A percentile compares a stretch with the other conserved stretches of the same genome.
These are phyloP conservation scores for Neofusicoccum cordaticola DNA, from an alignment of 2,329 filamentous ascomycete species.

Conservation along the genomic window DNA sequence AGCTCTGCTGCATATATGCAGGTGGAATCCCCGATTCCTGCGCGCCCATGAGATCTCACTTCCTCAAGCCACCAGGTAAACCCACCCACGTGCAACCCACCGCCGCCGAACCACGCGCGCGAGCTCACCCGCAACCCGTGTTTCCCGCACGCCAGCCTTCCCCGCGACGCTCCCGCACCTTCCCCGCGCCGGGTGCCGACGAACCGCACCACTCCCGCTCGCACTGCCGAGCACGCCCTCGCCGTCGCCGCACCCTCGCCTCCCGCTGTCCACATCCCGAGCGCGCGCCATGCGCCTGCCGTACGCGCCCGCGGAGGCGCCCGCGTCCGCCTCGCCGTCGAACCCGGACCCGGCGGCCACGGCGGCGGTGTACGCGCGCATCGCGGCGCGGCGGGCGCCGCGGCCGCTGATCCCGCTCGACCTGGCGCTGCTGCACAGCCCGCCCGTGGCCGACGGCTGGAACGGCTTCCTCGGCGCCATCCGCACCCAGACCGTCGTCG, in stretches of 20 bases:
- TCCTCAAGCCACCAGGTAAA: background rate
- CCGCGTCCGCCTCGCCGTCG: slow-evolving; percentile 35
- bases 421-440: slow-evolving; percentile 53
- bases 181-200: background rate
- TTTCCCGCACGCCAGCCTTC: background rate
- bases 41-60: background rate
- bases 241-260: background rate
- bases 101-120: background rate
- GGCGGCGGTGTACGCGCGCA: slow-evolving; percentile 50
- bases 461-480: slow-evolving; percentile 57
- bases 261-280: slow-evolving; percentile 17
- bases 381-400: slow-evolving; percentile 52
- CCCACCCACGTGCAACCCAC: background rate
- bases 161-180: background rate
- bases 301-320: slow-evolving; percentile 51
- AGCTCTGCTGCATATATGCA: background rate
- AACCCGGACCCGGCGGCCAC: slow-evolving; percentile 33
- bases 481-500: slow-evolving; percentile 51
- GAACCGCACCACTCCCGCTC: background rate
- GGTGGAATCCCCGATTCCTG: background rate
- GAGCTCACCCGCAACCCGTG: no score
- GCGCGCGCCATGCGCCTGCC: slow-evolving; percentile 52
- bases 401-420: slow-evolving; percentile 54
- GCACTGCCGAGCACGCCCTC: background rate
- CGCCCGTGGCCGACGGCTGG: slow-evolving; percentile 58